Percentiles rank a stretch among this genome's conserved stretches.
These are phyloP conservation scores for Aspergillus bridgeri DNA, from an alignment of 495 filamentous ascomycete species.

Conservation along the genomic window DNA sequence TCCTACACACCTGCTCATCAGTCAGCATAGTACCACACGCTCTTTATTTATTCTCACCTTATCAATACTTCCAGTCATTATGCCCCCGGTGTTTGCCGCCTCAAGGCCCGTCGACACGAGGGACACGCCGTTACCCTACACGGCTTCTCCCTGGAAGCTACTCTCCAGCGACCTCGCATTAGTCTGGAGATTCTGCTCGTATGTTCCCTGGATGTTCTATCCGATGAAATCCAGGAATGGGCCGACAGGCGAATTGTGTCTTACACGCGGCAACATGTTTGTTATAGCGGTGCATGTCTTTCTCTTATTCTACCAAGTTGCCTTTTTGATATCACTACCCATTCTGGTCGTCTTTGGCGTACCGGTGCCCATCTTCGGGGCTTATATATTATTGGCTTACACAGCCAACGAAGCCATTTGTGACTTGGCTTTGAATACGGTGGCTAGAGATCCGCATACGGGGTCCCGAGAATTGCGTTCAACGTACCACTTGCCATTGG, in stretches of 20 bases:
- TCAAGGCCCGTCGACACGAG: background rate
- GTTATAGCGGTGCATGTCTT: constrained; percentile 49
- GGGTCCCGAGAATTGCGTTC: constrained; percentile 24
- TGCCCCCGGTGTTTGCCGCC: background rate
- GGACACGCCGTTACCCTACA: constrained; percentile 40
- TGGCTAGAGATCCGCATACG: too few species aligned
- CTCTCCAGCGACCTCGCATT: constrained; percentile 53
- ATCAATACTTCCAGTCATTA: background rate
- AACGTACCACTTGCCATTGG: constrained; percentile 18
- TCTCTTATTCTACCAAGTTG: constrained; percentile 38
- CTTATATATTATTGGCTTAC: constrained; percentile 33
- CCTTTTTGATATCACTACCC: constrained; percentile 45
- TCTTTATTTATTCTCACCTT: background rate
- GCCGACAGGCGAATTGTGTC: constrained; percentile 55
- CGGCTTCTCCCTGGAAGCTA: constrained; percentile 55
- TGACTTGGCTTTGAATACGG: constrained; percentile 45
- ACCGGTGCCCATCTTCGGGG: constrained; percentile 50
- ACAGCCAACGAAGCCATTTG: constrained; percentile 49
- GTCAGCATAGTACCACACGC: background rate
- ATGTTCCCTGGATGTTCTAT: constrained; percentile 50
- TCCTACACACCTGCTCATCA: background rate
- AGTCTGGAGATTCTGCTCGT: constrained; percentile 47
- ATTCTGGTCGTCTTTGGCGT: constrained; percentile 39
- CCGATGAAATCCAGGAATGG: constrained; percentile 47
- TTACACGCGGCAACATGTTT: constrained; percentile 44